These are phyloP conservation scores for Arabidopsis hybrid DNA, from an alignment of 441 rosid genomes.

Conservation along the genomic window DNA sequence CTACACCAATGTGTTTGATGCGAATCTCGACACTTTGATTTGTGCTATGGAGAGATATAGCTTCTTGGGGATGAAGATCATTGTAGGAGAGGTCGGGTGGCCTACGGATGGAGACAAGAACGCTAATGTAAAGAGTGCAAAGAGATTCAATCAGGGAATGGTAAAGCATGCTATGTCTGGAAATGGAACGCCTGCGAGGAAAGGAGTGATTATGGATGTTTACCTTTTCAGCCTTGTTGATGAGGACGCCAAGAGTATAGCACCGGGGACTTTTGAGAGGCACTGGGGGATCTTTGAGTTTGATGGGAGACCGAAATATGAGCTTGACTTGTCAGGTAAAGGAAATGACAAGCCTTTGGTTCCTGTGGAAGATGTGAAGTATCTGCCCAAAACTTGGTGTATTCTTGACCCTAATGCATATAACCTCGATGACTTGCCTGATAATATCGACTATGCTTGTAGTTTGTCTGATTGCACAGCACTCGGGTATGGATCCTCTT, in stretches of 20 bases:
- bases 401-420: slow-evolving; percentile 36
- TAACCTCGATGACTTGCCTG: slow-evolving; percentile 43
- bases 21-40: slow-evolving; percentile 60
- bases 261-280: slow-evolving; percentile 47
- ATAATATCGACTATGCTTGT: slow-evolving; percentile 49
- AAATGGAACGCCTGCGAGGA: slow-evolving; percentile 47
- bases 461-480: slow-evolving; percentile 51
- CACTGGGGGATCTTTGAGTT: slow-evolving; percentile 52
- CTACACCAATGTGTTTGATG: slow-evolving; percentile 66
- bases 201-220: slow-evolving; percentile 46
- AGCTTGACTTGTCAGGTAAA: slow-evolving; percentile 41
- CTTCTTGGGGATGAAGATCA: slow-evolving; percentile 56
- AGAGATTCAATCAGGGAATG: slow-evolving; percentile 47
- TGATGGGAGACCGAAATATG: slow-evolving; percentile 51
- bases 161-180: slow-evolving; percentile 48
- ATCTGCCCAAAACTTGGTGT: slow-evolving; percentile 46
- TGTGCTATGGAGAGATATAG: slow-evolving; percentile 55
- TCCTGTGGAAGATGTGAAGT: slow-evolving; percentile 46
- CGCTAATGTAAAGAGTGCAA: slow-evolving; percentile 39
- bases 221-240: slow-evolving; percentile 48
- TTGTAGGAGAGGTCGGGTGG: slow-evolving; percentile 71
- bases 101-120: slow-evolving; percentile 63
- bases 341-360: slow-evolving; percentile 24
- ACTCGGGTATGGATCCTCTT: slow-evolving; percentile 49
- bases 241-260: slow-evolving; percentile 48